These are phyloP conservation scores for Hyphopichia homilentoma DNA, from an alignment of 805 yeast species.

Conservation along the genomic window DNA sequence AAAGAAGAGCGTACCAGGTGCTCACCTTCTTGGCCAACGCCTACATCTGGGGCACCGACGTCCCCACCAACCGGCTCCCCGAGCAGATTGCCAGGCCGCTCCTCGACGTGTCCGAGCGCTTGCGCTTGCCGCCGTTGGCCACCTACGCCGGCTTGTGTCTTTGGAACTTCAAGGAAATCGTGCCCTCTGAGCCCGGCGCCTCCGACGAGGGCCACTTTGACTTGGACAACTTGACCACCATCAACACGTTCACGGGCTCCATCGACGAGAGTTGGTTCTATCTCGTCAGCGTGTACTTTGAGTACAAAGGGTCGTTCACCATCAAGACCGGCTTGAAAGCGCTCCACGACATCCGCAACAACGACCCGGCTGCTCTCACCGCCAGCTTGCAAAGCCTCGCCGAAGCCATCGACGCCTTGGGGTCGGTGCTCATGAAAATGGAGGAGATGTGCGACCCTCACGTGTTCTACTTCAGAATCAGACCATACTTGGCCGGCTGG, in stretches of 20 bases:
- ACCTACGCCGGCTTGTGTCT: conserved; percentile 84
- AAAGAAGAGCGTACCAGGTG: conserved; percentile 77
- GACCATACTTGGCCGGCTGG: conserved; percentile 95
- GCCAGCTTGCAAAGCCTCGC: conserved; percentile 61
- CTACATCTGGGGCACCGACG: conserved; percentile 79
- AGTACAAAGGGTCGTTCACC: conserved; percentile 73
- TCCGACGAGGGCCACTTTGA: conserved; percentile 39
- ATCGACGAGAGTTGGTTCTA: conserved; percentile 94
- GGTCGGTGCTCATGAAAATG: conserved; percentile 72
- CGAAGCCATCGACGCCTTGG: conserved; percentile 68
- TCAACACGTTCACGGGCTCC: conserved; percentile 84
- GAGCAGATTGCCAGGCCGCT: conserved; percentile 67
- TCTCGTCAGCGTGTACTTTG: conserved; percentile 82
- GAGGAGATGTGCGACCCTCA: conserved; percentile 95
- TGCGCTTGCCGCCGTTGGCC: conserved; percentile 81
- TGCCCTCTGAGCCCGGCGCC: conserved; percentile 36
- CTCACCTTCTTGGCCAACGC: conserved; percentile 83
- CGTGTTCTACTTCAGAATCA: conserved; percentile 75
- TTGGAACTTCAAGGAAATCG: conserved; percentile 76
- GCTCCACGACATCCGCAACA: conserved; percentile 49
- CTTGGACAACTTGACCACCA: conserved; percentile 69
- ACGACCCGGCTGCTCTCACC: conserved; percentile 40
- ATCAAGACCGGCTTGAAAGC: conserved; percentile 67
- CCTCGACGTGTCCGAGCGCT: conserved; percentile 48
- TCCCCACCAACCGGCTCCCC: conserved; percentile 64